Evolutionary conservation across 495 filamentous ascomycete genomes (phyloP).

Genomic region (Friedmanniomyces endolithicus): DNA sequence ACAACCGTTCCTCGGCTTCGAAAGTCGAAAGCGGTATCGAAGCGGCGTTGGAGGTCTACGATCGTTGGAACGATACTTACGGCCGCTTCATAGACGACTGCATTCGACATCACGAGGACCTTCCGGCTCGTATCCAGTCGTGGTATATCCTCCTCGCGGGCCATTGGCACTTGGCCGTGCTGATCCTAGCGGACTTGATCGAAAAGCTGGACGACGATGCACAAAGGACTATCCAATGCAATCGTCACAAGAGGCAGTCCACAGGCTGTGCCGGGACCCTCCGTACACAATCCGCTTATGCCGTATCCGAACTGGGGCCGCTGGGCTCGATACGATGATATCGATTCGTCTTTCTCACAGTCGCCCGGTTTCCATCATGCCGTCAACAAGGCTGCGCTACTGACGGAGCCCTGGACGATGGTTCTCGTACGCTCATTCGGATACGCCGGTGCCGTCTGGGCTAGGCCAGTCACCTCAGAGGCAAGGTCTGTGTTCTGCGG

Average conservation of each 20-base stretch:
- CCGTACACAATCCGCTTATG: slow-evolving; percentile 27
- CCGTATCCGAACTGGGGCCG: slow-evolving; percentile 32
- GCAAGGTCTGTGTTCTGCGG: neutral
- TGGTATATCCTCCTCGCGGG: slow-evolving; percentile 38
- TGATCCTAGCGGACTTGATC: slow-evolving; percentile 36
- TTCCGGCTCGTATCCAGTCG: slow-evolving; percentile 36
- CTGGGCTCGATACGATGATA: slow-evolving; percentile 23
- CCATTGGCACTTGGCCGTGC: slow-evolving; percentile 38
- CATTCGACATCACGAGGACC: slow-evolving; percentile 30
- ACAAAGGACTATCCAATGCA: slow-evolving; percentile 18
- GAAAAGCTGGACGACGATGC: slow-evolving; percentile 34
- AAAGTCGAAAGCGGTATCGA: slow-evolving; percentile 31
- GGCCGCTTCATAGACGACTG: slow-evolving; percentile 35
- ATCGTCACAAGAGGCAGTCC: slow-evolving; percentile 24
- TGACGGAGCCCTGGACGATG: slow-evolving; percentile 38
- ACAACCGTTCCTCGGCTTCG: slow-evolving; percentile 9
- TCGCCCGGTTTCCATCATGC: slow-evolving; percentile 28
- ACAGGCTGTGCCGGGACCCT: slow-evolving; percentile 25
- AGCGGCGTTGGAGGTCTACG: slow-evolving; percentile 29
- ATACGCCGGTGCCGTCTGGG: slow-evolving; percentile 30
- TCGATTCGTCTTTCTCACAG: slow-evolving; percentile 9
- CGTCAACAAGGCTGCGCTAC: slow-evolving; percentile 30
- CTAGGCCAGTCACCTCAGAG: slow-evolving; percentile 14
- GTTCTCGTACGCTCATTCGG: slow-evolving; percentile 35
- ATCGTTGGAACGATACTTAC: slow-evolving; percentile 36